Evolutionary conservation across 2,329 filamentous ascomycete genomes (phyloP), one percentile per base, ranked within the genome.

Genomic region (Aspergillus unguis): DNA sequence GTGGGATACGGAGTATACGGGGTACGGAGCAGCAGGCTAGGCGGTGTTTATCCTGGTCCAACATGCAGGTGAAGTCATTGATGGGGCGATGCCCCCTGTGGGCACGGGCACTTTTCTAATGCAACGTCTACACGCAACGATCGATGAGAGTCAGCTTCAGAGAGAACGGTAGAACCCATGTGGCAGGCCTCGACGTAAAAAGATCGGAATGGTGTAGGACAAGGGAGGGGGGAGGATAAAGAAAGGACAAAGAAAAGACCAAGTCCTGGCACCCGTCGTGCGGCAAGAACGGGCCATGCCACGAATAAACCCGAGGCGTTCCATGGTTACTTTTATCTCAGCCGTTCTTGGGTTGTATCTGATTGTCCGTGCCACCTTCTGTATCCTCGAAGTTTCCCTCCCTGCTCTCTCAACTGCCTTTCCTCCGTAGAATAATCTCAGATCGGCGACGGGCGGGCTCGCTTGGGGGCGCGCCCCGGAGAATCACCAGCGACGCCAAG

Each of bases 21-120:
- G 32, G 6, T 35, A 1, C 6, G 32, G 9, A n/a, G 32, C 32
- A 35, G 32, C 32, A n/a, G 32, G 9, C 36, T 28, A 44, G 38
- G 11, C 35, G 35, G 33, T 38, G 23, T 41, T 44, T 25, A 53
- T 36, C 50, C 50, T 40, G 32, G 50, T 44, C 50, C 8, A 44
- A 48, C 17, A 35, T 48, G 50, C 50, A 53, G 38, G 45, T 40
- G 50, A 48, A 48, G 50, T 53, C 50, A 48, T 53, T 36, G 44
- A 27, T 38, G 26, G 17, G 17, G 17, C 17, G 17, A 17, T 17
- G 33, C n/a, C n/a, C 41, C 33, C 29, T 41, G 33, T 44, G 42
- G 40, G 35, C 44, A 11, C 37, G 27, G 26, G 6, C 32, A 31
- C 33, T 47, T 32, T 48, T 29, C 35, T 29, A 40, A 46, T 32